These are phyloP conservation scores for Phytophthora crassamura DNA, from an alignment of 352 stramenopile genomes.

Conservation along the genomic window DNA sequence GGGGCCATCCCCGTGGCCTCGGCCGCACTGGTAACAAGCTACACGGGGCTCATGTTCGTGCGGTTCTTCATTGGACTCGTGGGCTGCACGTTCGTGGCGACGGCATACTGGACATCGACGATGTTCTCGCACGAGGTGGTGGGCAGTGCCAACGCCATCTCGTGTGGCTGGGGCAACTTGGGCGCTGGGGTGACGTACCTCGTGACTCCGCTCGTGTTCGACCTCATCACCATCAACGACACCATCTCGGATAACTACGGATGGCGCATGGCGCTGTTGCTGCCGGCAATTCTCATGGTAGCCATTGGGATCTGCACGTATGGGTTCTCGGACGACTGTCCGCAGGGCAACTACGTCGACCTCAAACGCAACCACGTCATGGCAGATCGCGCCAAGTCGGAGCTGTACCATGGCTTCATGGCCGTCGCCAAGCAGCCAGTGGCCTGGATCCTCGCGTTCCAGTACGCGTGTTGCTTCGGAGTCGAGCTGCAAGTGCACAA, in stretches of 20 bases:
- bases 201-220: conserved; percentile 86
- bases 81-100: conserved; percentile 78
- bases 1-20: conserved; percentile 83
- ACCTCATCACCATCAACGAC: conserved; percentile 71
- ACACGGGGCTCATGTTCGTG: conserved; percentile 72
- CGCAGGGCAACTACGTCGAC: conserved; percentile 51
- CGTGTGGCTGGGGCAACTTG: conserved; percentile 93
- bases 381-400: conserved; percentile 24
- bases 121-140: conserved; percentile 35
- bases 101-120: conserved; percentile 30
- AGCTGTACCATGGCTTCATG: conserved; percentile 37
- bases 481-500: conserved; percentile 96
- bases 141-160: conserved; percentile 47
- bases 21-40: conserved; percentile 78
- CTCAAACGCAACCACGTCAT: conserved; percentile 64
- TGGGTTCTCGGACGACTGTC: conserved; percentile 31
- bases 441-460: conserved; percentile 91
- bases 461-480: conserved; percentile 94
- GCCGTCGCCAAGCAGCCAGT: conserved; percentile 55
- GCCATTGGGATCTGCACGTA: conserved; percentile 55
- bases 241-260: conserved; percentile 43
- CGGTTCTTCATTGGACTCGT: conserved; percentile 94
- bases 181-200: conserved; percentile 88
- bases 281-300: conserved; percentile 89
- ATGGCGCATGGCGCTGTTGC: conserved; percentile 61